Evolutionary conservation across 805 yeast genomes (phyloP), one percentile per base, ranked within the genome.

Genomic region (Brettanomyces custersianus): DNA sequence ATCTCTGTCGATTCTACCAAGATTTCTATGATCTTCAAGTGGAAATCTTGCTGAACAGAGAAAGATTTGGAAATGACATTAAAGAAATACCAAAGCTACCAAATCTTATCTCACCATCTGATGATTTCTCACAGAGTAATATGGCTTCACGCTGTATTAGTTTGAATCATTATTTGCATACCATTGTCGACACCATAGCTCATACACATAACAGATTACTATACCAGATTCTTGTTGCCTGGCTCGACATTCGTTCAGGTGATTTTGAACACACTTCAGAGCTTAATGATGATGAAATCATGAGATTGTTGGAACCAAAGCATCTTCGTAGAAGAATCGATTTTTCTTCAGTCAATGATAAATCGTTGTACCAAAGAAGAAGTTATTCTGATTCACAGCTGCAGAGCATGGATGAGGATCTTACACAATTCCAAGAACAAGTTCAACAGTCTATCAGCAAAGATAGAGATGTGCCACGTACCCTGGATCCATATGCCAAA

Each of bases 1-100:
- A 61, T 34, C 48, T 71, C 16, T 64, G 72, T 41, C 57, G 75
- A 13, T 70, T 64, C 48, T 72, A 70, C 44, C 71, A 67, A 46
- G 77, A 71, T 43, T 69, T 72, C 36, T 66, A 68, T 47, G 63
- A 65, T 35, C 48, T 71, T 17, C 74, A 70, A 39, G 51, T 61
- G 16, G 27, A 11, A 11, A 29, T 26, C 27, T 19, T 28, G 37
- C 41, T 36, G 34, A 33, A 24, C 29, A 16, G 17, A 24, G 29
- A 17, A 8, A n/a, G 13, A 16, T 10, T 33, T 10, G 35, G 29
- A 10, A n/a, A 33, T 8, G 34, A 33, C 13, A 36, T 35, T 12
- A 29, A 29, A 16, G 46, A 37, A 20, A 38, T 69, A 12, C 75
- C 76, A 16, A 49, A 48, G 20, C 44, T 71, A 22, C 76, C 75